Conservation (phyloP, 345 rosid species). For the Citrus maxima region DNA sequence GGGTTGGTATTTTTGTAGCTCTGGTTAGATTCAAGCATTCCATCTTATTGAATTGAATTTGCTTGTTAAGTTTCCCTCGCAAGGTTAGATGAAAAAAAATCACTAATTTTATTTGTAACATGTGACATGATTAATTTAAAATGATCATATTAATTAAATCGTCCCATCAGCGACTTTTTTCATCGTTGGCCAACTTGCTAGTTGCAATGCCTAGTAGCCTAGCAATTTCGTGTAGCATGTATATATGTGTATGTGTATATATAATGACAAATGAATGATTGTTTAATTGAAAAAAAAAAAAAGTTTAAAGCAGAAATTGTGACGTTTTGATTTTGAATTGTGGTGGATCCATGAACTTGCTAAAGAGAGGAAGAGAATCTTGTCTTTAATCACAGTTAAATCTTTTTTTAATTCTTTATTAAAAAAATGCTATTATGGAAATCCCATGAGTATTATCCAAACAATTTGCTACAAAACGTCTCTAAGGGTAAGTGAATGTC, state of each 20-base stretch:
- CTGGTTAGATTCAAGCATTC: background rate
- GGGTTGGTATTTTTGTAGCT: too few species aligned
- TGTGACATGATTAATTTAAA: background rate
- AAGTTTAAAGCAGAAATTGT: background rate
- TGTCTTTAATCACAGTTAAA: background rate
- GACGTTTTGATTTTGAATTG: background rate
- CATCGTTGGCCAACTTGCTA: background rate
- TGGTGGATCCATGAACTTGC: background rate
- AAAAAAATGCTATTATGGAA: background rate
- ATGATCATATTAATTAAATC: background rate
- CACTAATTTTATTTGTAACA: background rate
- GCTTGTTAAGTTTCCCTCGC: background rate
- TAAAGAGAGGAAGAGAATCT: slow-evolving; percentile 10
- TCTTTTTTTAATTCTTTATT: background rate
- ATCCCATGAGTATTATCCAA: background rate
- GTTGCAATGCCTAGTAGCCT: background rate
- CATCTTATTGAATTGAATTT: background rate
- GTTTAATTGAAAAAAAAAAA: background rate
- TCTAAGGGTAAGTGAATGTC: background rate
- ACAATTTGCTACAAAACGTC: background rate
- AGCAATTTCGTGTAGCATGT: background rate
- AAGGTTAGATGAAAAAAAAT: too few species aligned
- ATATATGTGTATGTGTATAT: rapidly evolving
- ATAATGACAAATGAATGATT: background rate
- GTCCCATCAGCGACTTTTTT: background rate